A percentile compares a stretch with the other conserved stretches of the same genome.
Conservation (phyloP, 768 basidiomycete species). For the Tephrocybe sp. region DNA sequence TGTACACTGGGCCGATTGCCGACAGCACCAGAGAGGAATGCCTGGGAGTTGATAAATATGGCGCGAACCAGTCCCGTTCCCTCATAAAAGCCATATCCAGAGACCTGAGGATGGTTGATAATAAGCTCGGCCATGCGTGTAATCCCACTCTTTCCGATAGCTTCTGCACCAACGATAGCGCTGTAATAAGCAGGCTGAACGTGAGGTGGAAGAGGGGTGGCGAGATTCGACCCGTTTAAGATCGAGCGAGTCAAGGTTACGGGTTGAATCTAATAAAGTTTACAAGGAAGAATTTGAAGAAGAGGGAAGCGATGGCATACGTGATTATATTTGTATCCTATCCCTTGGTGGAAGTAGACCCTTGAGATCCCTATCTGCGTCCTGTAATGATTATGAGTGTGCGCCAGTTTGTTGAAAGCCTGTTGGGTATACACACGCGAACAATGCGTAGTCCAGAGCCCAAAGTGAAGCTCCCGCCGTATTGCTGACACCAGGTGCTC, state of each 20-base stretch:
- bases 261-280: slow-evolving; percentile 55
- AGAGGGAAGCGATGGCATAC: slow-evolving; percentile 30
- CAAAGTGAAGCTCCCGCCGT: slow-evolving; percentile 70
- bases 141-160: slow-evolving; percentile 44
- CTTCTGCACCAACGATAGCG: slow-evolving; percentile 57
- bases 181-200: slow-evolving; percentile 68
- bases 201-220: slow-evolving; percentile 52
- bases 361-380: slow-evolving; percentile 45
- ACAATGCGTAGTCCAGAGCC: slow-evolving; percentile 64
- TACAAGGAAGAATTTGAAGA: not conserved
- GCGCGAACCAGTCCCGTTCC: slow-evolving; percentile 39
- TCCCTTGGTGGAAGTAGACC: slow-evolving; percentile 64
- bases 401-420: not conserved
- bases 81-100: slow-evolving; percentile 67
- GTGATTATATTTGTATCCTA: slow-evolving; percentile 72
- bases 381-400: slow-evolving; percentile 3
- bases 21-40: slow-evolving; percentile 38
- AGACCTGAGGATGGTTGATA: slow-evolving; percentile 42
- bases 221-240: slow-evolving; percentile 48
- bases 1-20: slow-evolving; percentile 36
- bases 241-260: slow-evolving; percentile 54
- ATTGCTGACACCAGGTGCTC: slow-evolving; percentile 59
- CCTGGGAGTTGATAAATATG: slow-evolving; percentile 57
- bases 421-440: slow-evolving; percentile 36
- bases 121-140: slow-evolving; percentile 45